These are phyloP conservation scores for Aspergillus sp. DNA, from an alignment of 2,329 filamentous ascomycete genomes.

Conservation along the genomic window DNA sequence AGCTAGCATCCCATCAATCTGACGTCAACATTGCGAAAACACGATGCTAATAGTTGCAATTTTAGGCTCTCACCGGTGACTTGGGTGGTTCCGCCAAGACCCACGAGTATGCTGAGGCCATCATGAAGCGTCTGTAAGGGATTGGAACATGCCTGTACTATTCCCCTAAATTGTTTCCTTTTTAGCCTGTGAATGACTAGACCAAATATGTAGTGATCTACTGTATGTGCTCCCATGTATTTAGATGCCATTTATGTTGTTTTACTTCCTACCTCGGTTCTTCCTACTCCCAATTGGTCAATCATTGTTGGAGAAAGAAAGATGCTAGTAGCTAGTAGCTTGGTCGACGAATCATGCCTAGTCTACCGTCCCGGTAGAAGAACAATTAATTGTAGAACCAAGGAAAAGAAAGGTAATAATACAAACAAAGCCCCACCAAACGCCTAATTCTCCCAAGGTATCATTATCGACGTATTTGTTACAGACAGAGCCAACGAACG, in stretches of 20 bases:
- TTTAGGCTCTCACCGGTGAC: conserved; percentile 80
- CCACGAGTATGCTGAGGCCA: conserved; percentile 86
- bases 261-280: neutral
- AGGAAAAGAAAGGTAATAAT: neutral
- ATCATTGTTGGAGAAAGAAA: neutral
- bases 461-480: conserved; percentile 20
- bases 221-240: conserved; percentile 38
- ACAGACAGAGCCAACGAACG: conserved; percentile 3
- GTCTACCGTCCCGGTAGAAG: neutral
- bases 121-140: conserved; percentile 67
- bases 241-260: conserved; percentile 23
- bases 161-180: conserved; percentile 34
- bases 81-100: conserved; percentile 96
- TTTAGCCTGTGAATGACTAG: conserved; percentile 41
- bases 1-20: conserved; percentile 21
- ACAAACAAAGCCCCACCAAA: conserved; percentile 4
- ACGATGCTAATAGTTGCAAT: conserved; percentile 17
- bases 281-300: neutral
- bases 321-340: neutral
- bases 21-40: no score
- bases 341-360: neutral
- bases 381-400: neutral
- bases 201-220: conserved; percentile 40
- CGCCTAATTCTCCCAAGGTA: conserved; percentile 29
- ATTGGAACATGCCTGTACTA: conserved; percentile 37